Percentiles rank a stretch among this genome's conserved stretches.
phyloP scores from a whole-genome alignment of 164 flowering plant species.

The Aristolochia fimbriata region DNA sequence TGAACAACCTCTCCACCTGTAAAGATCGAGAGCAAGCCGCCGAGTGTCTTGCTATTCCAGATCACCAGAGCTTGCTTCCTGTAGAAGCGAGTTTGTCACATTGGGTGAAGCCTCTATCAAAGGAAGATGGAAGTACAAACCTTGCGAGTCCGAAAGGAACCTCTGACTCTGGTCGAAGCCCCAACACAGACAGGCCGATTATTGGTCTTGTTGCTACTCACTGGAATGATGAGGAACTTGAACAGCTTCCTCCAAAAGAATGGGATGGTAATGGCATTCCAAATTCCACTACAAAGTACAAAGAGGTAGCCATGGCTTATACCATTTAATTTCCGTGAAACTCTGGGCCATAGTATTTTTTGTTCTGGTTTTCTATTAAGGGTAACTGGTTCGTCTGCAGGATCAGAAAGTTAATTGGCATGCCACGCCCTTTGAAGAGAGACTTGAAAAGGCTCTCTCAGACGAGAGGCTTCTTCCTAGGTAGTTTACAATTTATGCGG shows the following conservation, averaged over 20 bases:
- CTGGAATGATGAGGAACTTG: slow-evolving; percentile 53
- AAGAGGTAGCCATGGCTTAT: slow-evolving; percentile 47
- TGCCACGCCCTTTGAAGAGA: slow-evolving; percentile 96
- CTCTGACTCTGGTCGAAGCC: slow-evolving; percentile 19
- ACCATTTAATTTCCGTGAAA: neutral
- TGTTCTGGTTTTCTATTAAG: neutral
- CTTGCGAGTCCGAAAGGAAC: slow-evolving; percentile 10
- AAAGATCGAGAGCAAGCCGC: neutral
- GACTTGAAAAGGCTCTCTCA: slow-evolving; percentile 85
- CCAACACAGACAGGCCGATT: slow-evolving; percentile 62
- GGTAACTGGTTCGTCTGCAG: slow-evolving; percentile 22
- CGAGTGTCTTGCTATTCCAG: slow-evolving; percentile 1
- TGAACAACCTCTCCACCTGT: slow-evolving; percentile 12
- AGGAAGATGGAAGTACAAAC: slow-evolving; percentile 14
- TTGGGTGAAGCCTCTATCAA: slow-evolving; percentile 44
- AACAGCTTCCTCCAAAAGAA: slow-evolving; percentile 44
- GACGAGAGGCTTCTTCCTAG: slow-evolving; percentile 58
- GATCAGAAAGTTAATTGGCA: slow-evolving; percentile 97
- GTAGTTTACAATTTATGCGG: slow-evolving; percentile 17
- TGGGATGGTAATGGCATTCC: slow-evolving; percentile 99
- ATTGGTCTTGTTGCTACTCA: slow-evolving; percentile 77
- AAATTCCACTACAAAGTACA: slow-evolving; percentile 89
- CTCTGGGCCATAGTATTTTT: neutral
- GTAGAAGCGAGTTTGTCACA: slow-evolving; percentile 48
- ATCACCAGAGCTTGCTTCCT: slow-evolving; percentile 1